Evolutionary conservation across 805 yeast species (phyloP).

Genomic region (Kregervanrija fluxuum): DNA sequence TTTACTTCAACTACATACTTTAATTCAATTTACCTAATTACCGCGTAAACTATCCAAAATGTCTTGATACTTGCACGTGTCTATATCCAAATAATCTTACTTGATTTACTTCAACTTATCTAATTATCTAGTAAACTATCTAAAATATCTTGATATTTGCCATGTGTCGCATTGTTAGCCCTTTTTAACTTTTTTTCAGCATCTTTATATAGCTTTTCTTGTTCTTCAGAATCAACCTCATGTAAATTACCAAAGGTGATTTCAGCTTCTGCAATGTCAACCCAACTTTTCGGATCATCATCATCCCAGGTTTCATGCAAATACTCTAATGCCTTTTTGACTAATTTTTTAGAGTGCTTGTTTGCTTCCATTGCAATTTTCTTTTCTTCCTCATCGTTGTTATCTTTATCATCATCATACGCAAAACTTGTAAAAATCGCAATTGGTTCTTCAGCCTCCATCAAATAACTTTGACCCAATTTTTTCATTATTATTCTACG

Average conservation of each 20-base stretch:
- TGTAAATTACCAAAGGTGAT: conserved; percentile 72
- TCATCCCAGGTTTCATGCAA: conserved; percentile 55
- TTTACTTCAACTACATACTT: no score
- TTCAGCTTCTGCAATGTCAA: conserved; percentile 76
- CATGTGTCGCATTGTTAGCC: conserved; percentile 78
- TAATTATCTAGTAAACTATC: conserved; percentile 35
- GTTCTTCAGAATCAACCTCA: conserved; percentile 59
- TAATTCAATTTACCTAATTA: no score
- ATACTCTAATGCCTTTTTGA: conserved; percentile 48
- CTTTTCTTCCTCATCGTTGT: conserved; percentile 19
- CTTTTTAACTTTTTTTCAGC: conserved; percentile 64
- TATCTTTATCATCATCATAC: conserved; percentile 33
- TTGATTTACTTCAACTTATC: no score
- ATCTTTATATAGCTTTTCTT: conserved; percentile 53
- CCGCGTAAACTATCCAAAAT: no score
- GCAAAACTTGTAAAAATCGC: conserved; percentile 46
- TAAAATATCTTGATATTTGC: conserved; percentile 59
- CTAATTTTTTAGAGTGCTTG: conserved; percentile 38
- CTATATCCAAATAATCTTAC: no score
- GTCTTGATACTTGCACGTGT: no score
- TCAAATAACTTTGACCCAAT: conserved; percentile 56
- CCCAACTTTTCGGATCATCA: conserved; percentile 78
- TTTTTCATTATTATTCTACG: conserved; percentile 24
- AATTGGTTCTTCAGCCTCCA: conserved; percentile 59
- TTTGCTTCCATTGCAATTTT: conserved; percentile 38